Conservation (phyloP, 129 eudicot genomes). For the Oenanthe sinensis region DNA sequence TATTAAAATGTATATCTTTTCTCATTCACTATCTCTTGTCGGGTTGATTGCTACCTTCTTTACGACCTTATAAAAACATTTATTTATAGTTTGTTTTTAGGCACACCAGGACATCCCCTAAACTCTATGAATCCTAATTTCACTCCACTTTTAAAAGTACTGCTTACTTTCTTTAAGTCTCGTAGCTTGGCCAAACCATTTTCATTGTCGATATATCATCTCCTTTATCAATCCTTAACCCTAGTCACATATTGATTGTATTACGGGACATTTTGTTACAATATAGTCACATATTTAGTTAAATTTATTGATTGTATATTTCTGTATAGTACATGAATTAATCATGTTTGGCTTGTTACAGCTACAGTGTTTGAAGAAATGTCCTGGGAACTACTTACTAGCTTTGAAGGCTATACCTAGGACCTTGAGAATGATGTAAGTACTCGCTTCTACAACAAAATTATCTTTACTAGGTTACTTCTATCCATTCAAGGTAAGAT, state of each 20-base stretch:
- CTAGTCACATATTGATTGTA: neutral
- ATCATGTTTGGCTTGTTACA: constrained; percentile 26
- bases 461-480: neutral
- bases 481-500: neutral
- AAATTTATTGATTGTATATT: neutral
- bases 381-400: constrained; percentile 80
- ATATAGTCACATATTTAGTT: neutral
- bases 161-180: neutral
- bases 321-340: constrained; percentile 14
- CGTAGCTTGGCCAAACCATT: neutral
- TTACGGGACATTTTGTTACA: too few species aligned
- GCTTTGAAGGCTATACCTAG: constrained; percentile 85
- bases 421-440: constrained; percentile 97
- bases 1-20: neutral
- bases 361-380: constrained; percentile 70
- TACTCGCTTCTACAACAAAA: constrained; percentile 3
- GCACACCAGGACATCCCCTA: neutral
- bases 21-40: neutral
- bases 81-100: too few species aligned
- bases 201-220: neutral
- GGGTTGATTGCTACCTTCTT: neutral
- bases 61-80: neutral
- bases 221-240: neutral
- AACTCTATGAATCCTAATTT: neutral
- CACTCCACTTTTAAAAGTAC: neutral